Evolutionary conservation across 176 grass and related monocot genomes (phyloP), one percentile per base, ranked within the genome.

Genomic region (Oryza punctata): DNA sequence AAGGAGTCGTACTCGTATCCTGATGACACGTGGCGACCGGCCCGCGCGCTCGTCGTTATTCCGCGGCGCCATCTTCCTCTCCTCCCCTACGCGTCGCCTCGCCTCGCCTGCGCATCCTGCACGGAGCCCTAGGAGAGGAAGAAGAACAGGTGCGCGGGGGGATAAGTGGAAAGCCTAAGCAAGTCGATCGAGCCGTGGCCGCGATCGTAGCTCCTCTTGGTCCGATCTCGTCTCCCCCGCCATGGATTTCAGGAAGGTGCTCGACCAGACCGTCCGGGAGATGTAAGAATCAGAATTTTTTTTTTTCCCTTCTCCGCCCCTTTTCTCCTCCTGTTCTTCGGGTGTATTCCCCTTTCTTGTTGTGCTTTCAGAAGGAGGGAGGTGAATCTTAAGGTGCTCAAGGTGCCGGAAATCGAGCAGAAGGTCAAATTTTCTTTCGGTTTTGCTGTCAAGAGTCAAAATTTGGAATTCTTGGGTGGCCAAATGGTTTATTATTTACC

Each of bases 171-270:
- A 70, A 23, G 11, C 19, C 1, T 19, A 65, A 23, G 15, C 43
- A 76, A 26, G 63, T 30, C 37, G 59, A 30, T 35, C 33, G 33
- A 35, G 35, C 15, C 23, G 63, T 75, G 35, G 43, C 67, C 68
- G 29, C n/a, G 47, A 68, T 65, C 18, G 59, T 61, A 61, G 12
- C 85, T 60, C 9, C 75, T 38, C 15, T 61, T n/a, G 52, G 13
- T 74, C 6, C 16, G 18, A 63, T 69, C 63, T 61, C 2, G n/a
- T 54, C 28, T 24, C n/a, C 35, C 45, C 80, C 6, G 65, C 85
- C 69, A 97, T 97, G 95, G 90, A 97, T 79, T 94, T 97, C 86
- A 89, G 81, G 95, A 97, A 93, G 90, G 65, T 86, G 68, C 21
- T 97, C 59, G 86, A 97, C 75, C 92, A 94, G 76, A 85, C 95